Base-by-base conservation (phyloP, 345 rosid genomes). In the Citrus sinensis region DNA sequence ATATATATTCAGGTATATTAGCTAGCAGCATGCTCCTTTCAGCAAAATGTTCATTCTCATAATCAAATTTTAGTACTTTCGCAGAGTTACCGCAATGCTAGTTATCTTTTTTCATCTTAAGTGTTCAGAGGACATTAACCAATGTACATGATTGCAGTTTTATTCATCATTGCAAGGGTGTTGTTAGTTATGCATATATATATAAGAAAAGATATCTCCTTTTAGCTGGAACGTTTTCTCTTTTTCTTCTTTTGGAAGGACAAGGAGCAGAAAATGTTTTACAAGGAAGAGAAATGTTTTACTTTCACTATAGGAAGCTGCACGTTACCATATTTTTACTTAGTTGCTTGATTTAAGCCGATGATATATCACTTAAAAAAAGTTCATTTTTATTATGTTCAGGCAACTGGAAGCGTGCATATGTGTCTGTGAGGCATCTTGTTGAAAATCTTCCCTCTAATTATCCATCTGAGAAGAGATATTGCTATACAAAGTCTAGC, bases 391-490 rank as follows among this genome's bases (percentile, higher is more conserved):
- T 77, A 82, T 86, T 88, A 81, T 90, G 80, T 86, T 83, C 83
- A 95, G 98, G 98, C 67, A 89, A 89, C 77, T 92, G 98, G 98
- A 93, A 88, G 82, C 94, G 97, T 79, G 98, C 98, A 77, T 86
- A 81, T 80, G 84, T 77, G 75, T 90, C 97, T 78, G 75, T 95
- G 83, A 87, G 83, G 83, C 98, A 95, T 90, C 92, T 93, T 80
- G 87, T 87, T 75, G 92, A 89, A 69, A 81, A 75, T 80, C 83
- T 90, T 79, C 79, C 82, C 76, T 83, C 89, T 78, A 67, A 64
- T 70, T 58, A 76, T 83, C 75, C 79, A 81, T 84, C 90, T 61
- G 71, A 82, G 82, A 82, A 78, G 80, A 80, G 76, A 75, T 35
- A 59, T 73, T 22, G 37, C 75, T 35, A 76, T 85, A 76, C 84